phyloP scores from a whole-genome alignment of 1,284 basidiomycete species.

The Cryptococcus floricola region DNA sequence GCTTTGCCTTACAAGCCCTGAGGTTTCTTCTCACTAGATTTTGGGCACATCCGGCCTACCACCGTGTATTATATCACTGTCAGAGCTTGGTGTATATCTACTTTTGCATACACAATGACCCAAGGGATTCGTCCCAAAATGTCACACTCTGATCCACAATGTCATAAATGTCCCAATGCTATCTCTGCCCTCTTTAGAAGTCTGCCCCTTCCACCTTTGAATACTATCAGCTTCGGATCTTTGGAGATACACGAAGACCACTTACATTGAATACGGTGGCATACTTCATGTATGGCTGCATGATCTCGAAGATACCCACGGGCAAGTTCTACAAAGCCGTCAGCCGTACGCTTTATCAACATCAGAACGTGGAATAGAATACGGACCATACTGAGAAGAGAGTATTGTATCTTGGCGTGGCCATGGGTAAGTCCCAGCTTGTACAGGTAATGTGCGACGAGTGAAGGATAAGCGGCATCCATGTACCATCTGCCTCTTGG shows the following conservation, averaged over 20 bases:
- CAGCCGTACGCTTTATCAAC: background rate
- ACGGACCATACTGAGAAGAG: constrained; percentile 78
- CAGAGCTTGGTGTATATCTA: too few species aligned
- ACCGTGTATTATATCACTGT: too few species aligned
- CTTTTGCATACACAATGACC: too few species aligned
- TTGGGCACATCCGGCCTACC: too few species aligned
- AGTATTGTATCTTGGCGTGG: constrained; percentile 89
- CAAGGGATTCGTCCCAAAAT: too few species aligned
- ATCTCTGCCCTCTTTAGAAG: background rate
- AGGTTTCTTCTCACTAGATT: too few species aligned
- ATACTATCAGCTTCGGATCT: background rate
- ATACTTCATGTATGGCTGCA: constrained; percentile 60
- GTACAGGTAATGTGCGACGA: constrained; percentile 84
- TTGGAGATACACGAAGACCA: background rate
- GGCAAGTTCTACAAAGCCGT: constrained; percentile 57
- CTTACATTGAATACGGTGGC: constrained; percentile 33
- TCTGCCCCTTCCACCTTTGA: constrained; percentile 1
- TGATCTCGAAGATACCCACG: constrained; percentile 75
- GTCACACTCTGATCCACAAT: too few species aligned
- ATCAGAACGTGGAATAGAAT: background rate
- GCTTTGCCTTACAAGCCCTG: too few species aligned
- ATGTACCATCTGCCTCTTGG: constrained; percentile 51
- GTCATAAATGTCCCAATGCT: background rate
- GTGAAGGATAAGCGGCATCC: constrained; percentile 84
- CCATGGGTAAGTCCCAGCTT: constrained; percentile 92